Conservation (phyloP, 345 rosid genomes). For the Rhizophora apiculata region DNA sequence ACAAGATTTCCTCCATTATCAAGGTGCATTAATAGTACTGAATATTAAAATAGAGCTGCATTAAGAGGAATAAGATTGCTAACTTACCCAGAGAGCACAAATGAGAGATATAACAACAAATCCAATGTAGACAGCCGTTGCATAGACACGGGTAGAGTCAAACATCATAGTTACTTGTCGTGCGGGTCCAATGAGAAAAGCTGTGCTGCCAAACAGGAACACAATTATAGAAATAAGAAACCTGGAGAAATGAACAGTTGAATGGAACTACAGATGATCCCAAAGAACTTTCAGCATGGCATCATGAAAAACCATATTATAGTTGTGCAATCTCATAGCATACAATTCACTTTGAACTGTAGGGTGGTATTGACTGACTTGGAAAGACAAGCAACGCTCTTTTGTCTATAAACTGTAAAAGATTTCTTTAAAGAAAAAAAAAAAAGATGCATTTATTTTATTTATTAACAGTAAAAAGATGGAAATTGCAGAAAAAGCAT, state of each 20-base stretch:
- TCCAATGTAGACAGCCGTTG: slow-evolving; percentile 72
- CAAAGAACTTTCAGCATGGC: not conserved
- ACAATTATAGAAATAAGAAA: slow-evolving; percentile 25
- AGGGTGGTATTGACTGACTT: not conserved
- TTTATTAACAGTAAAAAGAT: no score
- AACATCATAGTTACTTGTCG: slow-evolving; percentile 88
- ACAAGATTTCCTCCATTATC: not conserved
- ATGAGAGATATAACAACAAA: slow-evolving; percentile 69
- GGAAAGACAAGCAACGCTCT: not conserved
- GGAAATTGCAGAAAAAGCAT: no score
- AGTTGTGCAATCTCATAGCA: not conserved
- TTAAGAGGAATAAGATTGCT: not conserved
- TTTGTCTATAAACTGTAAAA: no score
- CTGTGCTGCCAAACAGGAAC: slow-evolving; percentile 82
- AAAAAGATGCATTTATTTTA: no score
- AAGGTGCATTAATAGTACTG: not conserved
- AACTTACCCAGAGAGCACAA: slow-evolving; percentile 80
- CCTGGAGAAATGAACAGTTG: not conserved
- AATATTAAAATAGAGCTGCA: not conserved
- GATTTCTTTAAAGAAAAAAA: no score
- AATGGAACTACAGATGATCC: not conserved
- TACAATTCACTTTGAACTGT: not conserved
- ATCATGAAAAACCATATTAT: not conserved
- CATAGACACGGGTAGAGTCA: slow-evolving; percentile 65
- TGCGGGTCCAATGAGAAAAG: slow-evolving; percentile 73